These are phyloP conservation scores for Blastocystis sp. DNA, from an alignment of 352 stramenopile species.

Conservation along the genomic window DNA sequence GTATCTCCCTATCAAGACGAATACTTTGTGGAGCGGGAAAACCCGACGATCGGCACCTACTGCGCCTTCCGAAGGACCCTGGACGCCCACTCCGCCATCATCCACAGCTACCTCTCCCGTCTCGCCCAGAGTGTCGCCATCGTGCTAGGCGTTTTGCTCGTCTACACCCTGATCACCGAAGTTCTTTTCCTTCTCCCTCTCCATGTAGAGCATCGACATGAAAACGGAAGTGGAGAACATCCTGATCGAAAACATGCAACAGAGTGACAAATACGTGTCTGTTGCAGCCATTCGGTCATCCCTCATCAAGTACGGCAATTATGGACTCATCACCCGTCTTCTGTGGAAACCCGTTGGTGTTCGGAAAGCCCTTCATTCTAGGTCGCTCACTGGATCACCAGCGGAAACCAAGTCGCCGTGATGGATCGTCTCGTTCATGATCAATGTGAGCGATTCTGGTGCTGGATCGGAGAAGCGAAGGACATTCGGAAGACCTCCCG, in stretches of 20 bases:
- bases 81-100: background rate
- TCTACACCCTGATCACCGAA: background rate
- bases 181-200: background rate
- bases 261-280: background rate
- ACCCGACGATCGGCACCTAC: background rate
- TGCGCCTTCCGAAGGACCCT: background rate
- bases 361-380: background rate
- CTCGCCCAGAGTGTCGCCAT: background rate
- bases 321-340: background rate
- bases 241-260: background rate
- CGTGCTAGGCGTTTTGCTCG: background rate
- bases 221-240: constrained; percentile 1
- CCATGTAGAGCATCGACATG: background rate
- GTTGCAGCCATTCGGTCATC: background rate
- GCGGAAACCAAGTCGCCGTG: background rate
- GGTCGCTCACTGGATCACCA: background rate
- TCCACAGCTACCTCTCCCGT: background rate
- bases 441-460: background rate
- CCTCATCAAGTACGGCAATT: background rate
- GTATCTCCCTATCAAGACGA: background rate
- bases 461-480: background rate
- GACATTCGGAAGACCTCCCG: background rate
- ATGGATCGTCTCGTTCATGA: background rate
- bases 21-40: background rate
- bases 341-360: background rate